These are phyloP conservation scores for Discostella pseudostelligera DNA, from an alignment of 108 stramenopile species.

Conservation along the genomic window DNA sequence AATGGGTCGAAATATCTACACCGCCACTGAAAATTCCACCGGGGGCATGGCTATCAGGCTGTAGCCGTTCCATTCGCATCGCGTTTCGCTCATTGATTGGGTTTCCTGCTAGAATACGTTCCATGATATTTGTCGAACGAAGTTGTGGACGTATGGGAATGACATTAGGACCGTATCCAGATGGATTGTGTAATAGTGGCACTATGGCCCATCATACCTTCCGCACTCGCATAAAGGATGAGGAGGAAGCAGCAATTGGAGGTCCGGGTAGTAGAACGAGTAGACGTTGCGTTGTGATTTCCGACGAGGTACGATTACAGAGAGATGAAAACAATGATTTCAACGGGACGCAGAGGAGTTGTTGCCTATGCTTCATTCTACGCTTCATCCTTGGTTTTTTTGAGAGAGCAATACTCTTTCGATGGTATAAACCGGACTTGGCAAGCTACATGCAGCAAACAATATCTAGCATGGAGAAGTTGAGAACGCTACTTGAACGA, in stretches of 20 bases:
- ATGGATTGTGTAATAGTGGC: constrained; percentile 34
- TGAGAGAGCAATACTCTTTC: constrained; percentile 23
- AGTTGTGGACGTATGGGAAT: constrained; percentile 57
- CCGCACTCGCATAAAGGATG: constrained; percentile 24
- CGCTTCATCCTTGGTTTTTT: constrained; percentile 26
- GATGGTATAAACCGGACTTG: constrained; percentile 46
- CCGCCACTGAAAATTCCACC: constrained; percentile 50
- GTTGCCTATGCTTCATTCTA: constrained; percentile 39
- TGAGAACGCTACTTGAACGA: constrained; percentile 55
- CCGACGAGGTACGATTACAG: constrained; percentile 55
- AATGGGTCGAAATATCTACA: constrained; percentile 78
- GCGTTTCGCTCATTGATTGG: constrained; percentile 35
- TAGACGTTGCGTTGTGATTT: constrained; percentile 40
- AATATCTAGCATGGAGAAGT: constrained; percentile 57
- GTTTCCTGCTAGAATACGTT: constrained; percentile 43
- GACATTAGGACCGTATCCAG: constrained; percentile 59
- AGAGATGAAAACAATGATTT: constrained; percentile 33
- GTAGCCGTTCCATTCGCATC: constrained; percentile 22
- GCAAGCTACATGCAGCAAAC: constrained; percentile 66
- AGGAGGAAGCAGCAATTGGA: constrained; percentile 18
- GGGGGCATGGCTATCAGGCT: constrained; percentile 24
- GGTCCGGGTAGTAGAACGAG: neutral
- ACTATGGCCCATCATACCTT: constrained; percentile 63
- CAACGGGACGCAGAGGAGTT: constrained; percentile 19
- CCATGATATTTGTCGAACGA: constrained; percentile 74